These are phyloP conservation scores for Rhodamnia argentea DNA, from an alignment of 345 rosid genomes.

Conservation along the genomic window DNA sequence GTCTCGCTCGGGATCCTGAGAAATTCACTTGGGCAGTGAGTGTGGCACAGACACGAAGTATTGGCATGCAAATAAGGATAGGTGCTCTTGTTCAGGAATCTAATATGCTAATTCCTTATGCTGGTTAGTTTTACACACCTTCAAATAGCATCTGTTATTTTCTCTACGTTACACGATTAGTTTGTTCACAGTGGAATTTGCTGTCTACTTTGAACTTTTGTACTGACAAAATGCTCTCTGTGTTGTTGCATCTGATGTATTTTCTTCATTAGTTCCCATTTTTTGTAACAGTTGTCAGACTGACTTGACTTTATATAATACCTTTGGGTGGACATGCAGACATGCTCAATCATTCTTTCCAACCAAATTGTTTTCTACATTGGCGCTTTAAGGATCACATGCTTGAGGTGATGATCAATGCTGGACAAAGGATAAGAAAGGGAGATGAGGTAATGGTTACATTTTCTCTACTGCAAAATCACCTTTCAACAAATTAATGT, in stretches of 20 bases:
- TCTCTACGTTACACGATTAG: background rate
- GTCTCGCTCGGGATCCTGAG: constrained; percentile 73
- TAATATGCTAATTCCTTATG: constrained; percentile 90
- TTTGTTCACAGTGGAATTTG: background rate
- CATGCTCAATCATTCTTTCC: constrained; percentile 82
- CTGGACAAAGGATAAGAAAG: constrained; percentile 64
- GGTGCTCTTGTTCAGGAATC: constrained; percentile 83
- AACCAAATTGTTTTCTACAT: constrained; percentile 89
- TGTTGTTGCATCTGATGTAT: background rate
- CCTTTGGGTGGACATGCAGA: constrained; percentile 34
- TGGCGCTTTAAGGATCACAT: constrained; percentile 96
- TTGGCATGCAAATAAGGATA: constrained; percentile 69
- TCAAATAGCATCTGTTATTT: background rate
- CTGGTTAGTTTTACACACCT: constrained; percentile 34
- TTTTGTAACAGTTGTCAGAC: background rate
- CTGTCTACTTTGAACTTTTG: background rate
- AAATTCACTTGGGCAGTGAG: constrained; percentile 83
- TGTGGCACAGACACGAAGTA: constrained; percentile 78
- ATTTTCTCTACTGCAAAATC: background rate
- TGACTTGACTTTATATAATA: background rate
- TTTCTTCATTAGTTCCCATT: background rate
- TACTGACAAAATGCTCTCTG: background rate
- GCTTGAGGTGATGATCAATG: constrained; percentile 96
- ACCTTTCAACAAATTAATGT: background rate
- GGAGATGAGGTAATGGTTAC: constrained; percentile 70